A percentile compares a stretch with the other conserved stretches of the same genome.
These are phyloP conservation scores for Verbena officinalis DNA, from an alignment of 257 asterid species.

Conservation along the genomic window DNA sequence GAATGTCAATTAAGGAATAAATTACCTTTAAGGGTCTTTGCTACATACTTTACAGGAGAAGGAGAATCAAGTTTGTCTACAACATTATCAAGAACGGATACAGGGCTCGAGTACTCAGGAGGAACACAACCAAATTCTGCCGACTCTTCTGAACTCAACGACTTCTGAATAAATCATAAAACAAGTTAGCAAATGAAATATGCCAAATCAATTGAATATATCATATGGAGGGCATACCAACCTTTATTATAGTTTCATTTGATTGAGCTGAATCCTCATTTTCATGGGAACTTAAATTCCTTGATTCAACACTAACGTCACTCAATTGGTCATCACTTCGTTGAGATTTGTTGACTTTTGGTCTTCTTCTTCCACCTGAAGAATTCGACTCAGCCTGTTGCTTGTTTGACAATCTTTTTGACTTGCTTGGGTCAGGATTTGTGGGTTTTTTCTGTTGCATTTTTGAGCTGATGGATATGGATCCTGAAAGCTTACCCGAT, in stretches of 20 bases:
- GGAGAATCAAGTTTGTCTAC: constrained; percentile 52
- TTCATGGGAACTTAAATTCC: constrained; percentile 38
- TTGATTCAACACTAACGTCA: constrained; percentile 45
- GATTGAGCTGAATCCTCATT: constrained; percentile 46
- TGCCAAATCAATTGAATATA: neutral
- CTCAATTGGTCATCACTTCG: constrained; percentile 48
- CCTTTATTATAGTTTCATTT: constrained; percentile 42
- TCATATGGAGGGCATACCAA: constrained; percentile 28
- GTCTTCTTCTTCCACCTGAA: constrained; percentile 74
- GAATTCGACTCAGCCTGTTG: constrained; percentile 60
- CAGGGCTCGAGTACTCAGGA: constrained; percentile 79
- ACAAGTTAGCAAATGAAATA: constrained; percentile 17
- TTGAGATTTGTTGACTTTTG: constrained; percentile 46
- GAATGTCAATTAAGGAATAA: neutral
- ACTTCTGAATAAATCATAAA: constrained; percentile 54
- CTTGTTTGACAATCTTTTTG: constrained; percentile 59
- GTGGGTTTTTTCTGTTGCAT: constrained; percentile 63
- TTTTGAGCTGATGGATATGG: constrained; percentile 72
- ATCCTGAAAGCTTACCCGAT: constrained; percentile 54
- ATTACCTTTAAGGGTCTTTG: constrained; percentile 64
- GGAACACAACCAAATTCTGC: constrained; percentile 48
- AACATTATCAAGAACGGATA: constrained; percentile 78
- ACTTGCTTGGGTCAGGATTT: constrained; percentile 74
- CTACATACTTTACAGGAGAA: constrained; percentile 59
- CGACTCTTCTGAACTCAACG: constrained; percentile 57